A percentile compares a stretch with the other conserved stretches of the same genome.
These are phyloP conservation scores for Neobulgaria alba DNA, from an alignment of 2,329 filamentous ascomycete species.

Conservation along the genomic window DNA sequence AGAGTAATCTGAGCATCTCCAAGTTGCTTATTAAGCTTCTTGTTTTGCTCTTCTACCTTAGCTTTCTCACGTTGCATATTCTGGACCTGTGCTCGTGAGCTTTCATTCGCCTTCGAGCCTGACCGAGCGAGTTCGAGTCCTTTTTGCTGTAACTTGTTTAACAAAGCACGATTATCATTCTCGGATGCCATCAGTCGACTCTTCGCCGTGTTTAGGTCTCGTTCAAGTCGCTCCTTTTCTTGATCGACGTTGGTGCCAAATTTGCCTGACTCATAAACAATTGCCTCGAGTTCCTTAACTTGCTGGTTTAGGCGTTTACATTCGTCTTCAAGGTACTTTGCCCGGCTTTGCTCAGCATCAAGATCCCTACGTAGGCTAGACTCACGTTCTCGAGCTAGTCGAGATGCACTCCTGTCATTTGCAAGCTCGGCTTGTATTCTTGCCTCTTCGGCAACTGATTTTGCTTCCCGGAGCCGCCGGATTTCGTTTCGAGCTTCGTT, in stretches of 20 bases:
- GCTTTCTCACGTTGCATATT: constrained; percentile 76
- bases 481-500: constrained; percentile 86
- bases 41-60: constrained; percentile 74
- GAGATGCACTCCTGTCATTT: constrained; percentile 71
- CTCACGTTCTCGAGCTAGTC: constrained; percentile 72
- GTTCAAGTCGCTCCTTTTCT: constrained; percentile 85
- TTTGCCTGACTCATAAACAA: constrained; percentile 81
- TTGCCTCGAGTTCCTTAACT: constrained; percentile 76
- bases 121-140: constrained; percentile 92
- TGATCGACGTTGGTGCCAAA: constrained; percentile 88
- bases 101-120: constrained; percentile 76
- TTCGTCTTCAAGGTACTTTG: constrained; percentile 73
- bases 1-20: constrained; percentile 78
- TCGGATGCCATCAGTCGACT: constrained; percentile 85
- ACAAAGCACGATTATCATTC: constrained; percentile 88
- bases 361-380: constrained; percentile 70
- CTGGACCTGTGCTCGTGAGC: constrained; percentile 65
- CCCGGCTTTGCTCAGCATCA: constrained; percentile 65
- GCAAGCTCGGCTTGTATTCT: constrained; percentile 73
- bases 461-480: constrained; percentile 71
- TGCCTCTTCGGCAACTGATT: constrained; percentile 76
- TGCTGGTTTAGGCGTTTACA: constrained; percentile 67
- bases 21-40: constrained; percentile 72
- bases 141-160: constrained; percentile 97
- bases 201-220: constrained; percentile 84